Evolutionary conservation across 805 yeast genomes (phyloP), one percentile per base, ranked within the genome.

Genomic region (Candida arabinofermentans): DNA sequence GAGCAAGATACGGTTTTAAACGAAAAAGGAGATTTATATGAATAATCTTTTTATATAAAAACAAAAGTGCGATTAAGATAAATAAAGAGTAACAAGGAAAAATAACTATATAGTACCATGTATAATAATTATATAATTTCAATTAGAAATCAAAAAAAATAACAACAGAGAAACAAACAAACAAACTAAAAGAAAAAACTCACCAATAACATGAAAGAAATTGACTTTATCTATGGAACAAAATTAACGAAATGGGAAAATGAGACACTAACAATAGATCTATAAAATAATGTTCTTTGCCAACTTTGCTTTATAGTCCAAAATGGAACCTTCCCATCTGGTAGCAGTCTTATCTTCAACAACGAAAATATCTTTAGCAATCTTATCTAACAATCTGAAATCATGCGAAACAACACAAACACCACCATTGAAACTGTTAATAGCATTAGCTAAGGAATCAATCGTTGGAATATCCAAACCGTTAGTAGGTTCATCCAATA

Each of bases 401-500:
- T 93, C 99, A 79, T 93, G 99, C 48, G 97, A 89, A 52, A 93
- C 99, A 45, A 93, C 96, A 53, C 89, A 95, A 41, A 91, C 96
- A 77, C 99, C 99, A 71, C 99, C 99, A 63, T 83, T 86, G 77
- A 86, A 93, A 24, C 79, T 84, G 53, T 89, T 83, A 65, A 93
- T 91, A 51, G 99, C 99, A 43, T 85, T 95, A 40, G 97, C 99
- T 59, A 93, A 75, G 34, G 99, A 93, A 70, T 93, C 99, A 64
- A 93, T 93, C 39, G 99, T 90, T 61, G 97, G 89, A 58, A 93
- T 91, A 75, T 93, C 99, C 69, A 93, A 76, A 77, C 98, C 98
- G 78, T 93, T 93, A 54, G 99, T 93, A 79, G 99, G 99, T 83
- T 93, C 99, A 75, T 93, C 99, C 71, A 93, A 75, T 64, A 93